Evolutionary conservation across 495 filamentous ascomycete species (phyloP), one percentile per base, ranked within the genome.

Genomic region (Pyronema omphalodes): DNA sequence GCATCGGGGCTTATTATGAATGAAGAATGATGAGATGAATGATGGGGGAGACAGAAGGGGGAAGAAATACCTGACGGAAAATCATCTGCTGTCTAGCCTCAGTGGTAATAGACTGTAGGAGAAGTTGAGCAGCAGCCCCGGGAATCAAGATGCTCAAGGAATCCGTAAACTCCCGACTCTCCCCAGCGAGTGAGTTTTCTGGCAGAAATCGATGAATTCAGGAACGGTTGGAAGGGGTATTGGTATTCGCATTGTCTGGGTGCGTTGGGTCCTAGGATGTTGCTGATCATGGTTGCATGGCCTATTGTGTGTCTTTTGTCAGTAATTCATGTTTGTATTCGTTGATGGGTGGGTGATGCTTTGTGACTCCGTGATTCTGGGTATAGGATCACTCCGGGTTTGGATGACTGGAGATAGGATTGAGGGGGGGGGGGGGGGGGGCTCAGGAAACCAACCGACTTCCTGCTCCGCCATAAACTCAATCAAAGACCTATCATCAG

Each of bases 391-490:
- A n/a, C n/a, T n/a, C n/a, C n/a, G n/a, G n/a, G n/a, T n/a, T n/a
- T n/a, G n/a, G n/a, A n/a, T 29, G 23, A 29, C 23, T 29, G 2
- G 23, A 29, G 23, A 29, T 29, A 5, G 23, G 23, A n/a, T n/a
- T n/a, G n/a, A n/a, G n/a, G n/a, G n/a, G n/a, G n/a, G n/a, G n/a
- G n/a, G n/a, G n/a, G n/a, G n/a, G n/a, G n/a, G n/a, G n/a, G n/a
- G n/a, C n/a, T 29, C 1, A 47, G 37, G 37, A 19, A 19, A 52
- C 50, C 12, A 33, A 52, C 50, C 87, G 52, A 80, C 67, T 65
- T 93, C 87, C 65, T 94, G 87, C 39, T 86, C 67, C 1, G 83
- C 84, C 88, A 93, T 93, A 69, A 82, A 89, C 49, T 82, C 69
- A 39, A 93, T 83, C 34, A 91, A 69, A 49, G 70, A 76, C 33